These are phyloP conservation scores for Cantharellus anzutake DNA, from an alignment of 768 basidiomycete genomes.

Conservation along the genomic window DNA sequence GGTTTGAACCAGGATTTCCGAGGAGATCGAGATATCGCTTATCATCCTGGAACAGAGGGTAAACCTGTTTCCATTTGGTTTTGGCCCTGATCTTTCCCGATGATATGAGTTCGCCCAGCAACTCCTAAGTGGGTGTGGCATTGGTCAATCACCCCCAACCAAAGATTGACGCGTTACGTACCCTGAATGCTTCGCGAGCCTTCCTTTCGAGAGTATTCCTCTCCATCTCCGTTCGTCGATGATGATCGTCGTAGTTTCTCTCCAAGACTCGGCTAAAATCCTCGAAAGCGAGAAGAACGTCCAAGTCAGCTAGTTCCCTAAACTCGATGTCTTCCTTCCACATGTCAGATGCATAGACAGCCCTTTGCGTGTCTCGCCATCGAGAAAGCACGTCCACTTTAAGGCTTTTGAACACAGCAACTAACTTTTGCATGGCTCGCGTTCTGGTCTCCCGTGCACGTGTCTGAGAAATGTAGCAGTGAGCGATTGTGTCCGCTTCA, in stretches of 20 bases:
- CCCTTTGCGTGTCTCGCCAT: conserved; percentile 69
- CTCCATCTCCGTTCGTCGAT: conserved; percentile 59
- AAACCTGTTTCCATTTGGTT: conserved; percentile 83
- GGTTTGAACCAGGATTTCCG: conserved; percentile 85
- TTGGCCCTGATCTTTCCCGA: conserved; percentile 54
- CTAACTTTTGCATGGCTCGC: conserved; percentile 68
- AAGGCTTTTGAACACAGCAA: conserved; percentile 67
- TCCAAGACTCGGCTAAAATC: conserved; percentile 83
- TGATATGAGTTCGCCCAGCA: conserved; percentile 52
- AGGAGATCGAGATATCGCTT: conserved; percentile 73
- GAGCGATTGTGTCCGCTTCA: not conserved
- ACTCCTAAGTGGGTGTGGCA: conserved; percentile 23
- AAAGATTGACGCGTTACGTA: conserved; percentile 14
- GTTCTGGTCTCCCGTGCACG: conserved; percentile 58
- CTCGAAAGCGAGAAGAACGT: conserved; percentile 85
- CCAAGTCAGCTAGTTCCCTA: conserved; percentile 68
- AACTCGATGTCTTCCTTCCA: conserved; percentile 66
- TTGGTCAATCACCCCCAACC: not conserved
- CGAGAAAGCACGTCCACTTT: conserved; percentile 85
- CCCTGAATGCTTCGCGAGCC: conserved; percentile 81
- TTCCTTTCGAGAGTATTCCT: conserved; percentile 73
- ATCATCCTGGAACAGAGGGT: conserved; percentile 57
- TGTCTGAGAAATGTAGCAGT: conserved; percentile 29
- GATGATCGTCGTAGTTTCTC: conserved; percentile 79
- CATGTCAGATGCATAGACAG: conserved; percentile 56